Conservation (phyloP, 2,329 filamentous ascomycete genomes). For the Arthrobotrys megalospora region DNA sequence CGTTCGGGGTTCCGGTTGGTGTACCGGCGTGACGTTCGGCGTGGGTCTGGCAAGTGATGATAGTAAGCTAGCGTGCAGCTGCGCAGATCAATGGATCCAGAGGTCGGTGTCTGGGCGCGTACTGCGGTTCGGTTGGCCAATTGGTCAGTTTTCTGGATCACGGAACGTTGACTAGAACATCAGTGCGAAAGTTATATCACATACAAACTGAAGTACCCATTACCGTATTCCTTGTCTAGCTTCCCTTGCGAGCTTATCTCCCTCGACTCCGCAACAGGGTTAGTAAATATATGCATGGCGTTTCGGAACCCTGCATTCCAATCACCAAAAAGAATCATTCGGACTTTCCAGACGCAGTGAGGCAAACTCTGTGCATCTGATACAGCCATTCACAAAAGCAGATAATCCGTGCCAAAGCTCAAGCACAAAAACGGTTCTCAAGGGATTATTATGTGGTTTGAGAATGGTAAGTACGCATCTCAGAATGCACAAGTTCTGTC, state of each 20-base stretch:
- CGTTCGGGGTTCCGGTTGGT: conserved; percentile 19
- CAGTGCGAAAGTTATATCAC: conserved; percentile 25
- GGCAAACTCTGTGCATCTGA: background rate
- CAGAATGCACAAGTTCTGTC: background rate
- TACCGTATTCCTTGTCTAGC: background rate
- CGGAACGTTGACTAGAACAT: background rate
- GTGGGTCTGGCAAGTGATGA: conserved; percentile 16
- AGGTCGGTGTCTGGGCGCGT: conserved; percentile 12
- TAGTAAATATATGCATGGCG: conserved; percentile 25
- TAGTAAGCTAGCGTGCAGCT: background rate
- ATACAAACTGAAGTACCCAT: background rate
- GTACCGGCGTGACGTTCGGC: conserved; percentile 8
- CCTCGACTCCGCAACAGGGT: conserved; percentile 21
- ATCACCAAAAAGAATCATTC: background rate
- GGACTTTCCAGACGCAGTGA: background rate
- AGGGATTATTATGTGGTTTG: background rate
- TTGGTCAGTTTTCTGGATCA: background rate
- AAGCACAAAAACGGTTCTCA: background rate
- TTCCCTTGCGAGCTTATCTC: conserved; percentile 16
- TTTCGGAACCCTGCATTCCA: conserved; percentile 28
- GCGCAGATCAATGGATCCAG: conserved; percentile 1
- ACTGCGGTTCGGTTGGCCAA: background rate
- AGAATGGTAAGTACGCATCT: conserved; percentile 12
- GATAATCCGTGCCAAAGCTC: conserved; percentile 7
- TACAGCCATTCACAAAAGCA: conserved; percentile 2